Conservation (phyloP, 257 asterid species). For the Salvia rosmarinus region DNA sequence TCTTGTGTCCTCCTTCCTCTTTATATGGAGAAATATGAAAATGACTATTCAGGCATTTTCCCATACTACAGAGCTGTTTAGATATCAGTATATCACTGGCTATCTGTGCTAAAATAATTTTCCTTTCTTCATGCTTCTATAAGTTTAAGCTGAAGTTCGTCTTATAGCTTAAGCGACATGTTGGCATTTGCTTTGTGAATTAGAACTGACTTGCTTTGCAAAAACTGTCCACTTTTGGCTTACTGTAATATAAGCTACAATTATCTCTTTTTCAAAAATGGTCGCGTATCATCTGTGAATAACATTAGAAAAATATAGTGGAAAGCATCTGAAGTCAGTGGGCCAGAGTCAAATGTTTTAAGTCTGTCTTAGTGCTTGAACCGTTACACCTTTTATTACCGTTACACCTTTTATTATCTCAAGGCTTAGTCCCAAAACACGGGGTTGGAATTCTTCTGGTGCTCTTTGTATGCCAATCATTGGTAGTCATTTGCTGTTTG, state of each 20-base stretch:
- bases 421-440: neutral
- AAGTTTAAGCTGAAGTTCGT: neutral
- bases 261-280: neutral
- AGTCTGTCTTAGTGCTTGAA: conserved; percentile 14
- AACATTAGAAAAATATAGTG: neutral
- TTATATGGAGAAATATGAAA: neutral
- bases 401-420: no score
- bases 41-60: neutral
- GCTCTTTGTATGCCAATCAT: conserved; percentile 4
- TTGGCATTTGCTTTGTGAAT: conserved; percentile 3
- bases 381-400: no score
- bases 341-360: neutral
- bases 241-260: neutral
- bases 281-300: neutral
- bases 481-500: conserved; percentile 21
- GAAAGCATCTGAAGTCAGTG: conserved; percentile 5
- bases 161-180: neutral
- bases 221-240: neutral
- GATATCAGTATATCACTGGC: neutral
- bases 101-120: neutral
- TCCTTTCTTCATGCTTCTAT: conserved; percentile 2
- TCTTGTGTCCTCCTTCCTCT: neutral
- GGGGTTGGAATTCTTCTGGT: neutral
- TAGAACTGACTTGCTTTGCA: conserved; percentile 13
- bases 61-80: neutral